Evolutionary conservation across 2,329 filamentous ascomycete species (phyloP).

Genomic region (Cadophora sp.): DNA sequence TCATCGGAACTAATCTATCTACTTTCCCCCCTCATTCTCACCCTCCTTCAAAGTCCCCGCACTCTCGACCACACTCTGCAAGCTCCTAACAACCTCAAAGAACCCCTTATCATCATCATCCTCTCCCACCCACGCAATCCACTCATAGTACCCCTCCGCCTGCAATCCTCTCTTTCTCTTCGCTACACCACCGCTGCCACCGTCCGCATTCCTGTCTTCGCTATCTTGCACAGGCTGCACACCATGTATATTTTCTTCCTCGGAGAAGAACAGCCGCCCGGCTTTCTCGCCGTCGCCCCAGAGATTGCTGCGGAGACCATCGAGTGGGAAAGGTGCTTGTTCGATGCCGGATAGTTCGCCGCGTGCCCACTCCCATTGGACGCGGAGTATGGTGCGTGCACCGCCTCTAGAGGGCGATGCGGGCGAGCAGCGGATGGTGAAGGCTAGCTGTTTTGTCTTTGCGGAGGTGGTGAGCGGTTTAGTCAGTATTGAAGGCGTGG

Average conservation of each 20-base stretch:
- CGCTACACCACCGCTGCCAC: conserved; percentile 18
- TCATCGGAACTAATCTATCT: neutral
- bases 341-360: conserved; percentile 12
- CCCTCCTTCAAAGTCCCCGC: conserved; percentile 26
- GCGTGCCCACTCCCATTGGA: conserved; percentile 29
- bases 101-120: conserved; percentile 15
- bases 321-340: neutral
- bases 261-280: neutral
- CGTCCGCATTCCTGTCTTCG: neutral
- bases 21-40: neutral
- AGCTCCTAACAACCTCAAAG: conserved; percentile 32
- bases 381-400: conserved; percentile 10
- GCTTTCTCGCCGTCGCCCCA: neutral
- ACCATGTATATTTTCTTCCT: neutral
- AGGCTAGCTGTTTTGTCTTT: conserved; percentile 29
- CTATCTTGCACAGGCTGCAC: neutral
- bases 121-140: conserved; percentile 28
- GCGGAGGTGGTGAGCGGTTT: conserved; percentile 13
- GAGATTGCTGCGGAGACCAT: conserved; percentile 1
- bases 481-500: conserved; percentile 30
- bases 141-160: conserved; percentile 38
- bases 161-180: conserved; percentile 22
- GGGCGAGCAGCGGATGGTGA: conserved; percentile 15
- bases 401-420: neutral
- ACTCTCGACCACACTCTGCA: conserved; percentile 35